phyloP scores from a whole-genome alignment of 73 alveolate genomes.

The Halteria grandinella region DNA sequence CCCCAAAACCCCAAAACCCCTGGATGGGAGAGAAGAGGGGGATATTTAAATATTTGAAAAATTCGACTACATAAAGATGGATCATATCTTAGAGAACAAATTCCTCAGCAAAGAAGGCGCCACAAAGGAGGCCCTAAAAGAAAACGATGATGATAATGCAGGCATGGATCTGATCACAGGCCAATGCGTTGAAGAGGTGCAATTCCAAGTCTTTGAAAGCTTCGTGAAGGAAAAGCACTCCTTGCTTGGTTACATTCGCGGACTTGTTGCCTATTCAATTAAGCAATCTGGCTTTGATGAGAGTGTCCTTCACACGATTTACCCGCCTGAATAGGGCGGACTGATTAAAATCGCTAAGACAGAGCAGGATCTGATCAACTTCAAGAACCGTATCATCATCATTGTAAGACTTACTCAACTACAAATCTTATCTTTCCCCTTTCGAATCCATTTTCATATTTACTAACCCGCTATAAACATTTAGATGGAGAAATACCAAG shows the following conservation, averaged over 20 bases:
- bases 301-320: too few species aligned
- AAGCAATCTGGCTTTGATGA: not conserved
- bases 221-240: slow-evolving; percentile 57
- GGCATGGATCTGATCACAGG: too few species aligned
- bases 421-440: too few species aligned
- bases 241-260: slow-evolving; percentile 40
- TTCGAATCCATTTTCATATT: too few species aligned
- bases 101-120: too few species aligned
- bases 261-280: slow-evolving; percentile 23
- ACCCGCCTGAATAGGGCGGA: not conserved
- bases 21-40: too few species aligned
- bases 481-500: slow-evolving; percentile 84
- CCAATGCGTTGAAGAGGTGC: slow-evolving; percentile 13
- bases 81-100: too few species aligned
- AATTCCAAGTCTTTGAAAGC: slow-evolving; percentile 41
- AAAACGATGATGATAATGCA: not conserved
- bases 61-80: too few species aligned
- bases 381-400: slow-evolving; percentile 52
- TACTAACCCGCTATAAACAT: too few species aligned
- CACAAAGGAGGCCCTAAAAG: not conserved
- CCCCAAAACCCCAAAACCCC: too few species aligned
- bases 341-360: not conserved
- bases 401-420: slow-evolving; percentile 51
- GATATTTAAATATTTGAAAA: too few species aligned
- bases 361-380: slow-evolving; percentile 21